Evolutionary conservation across 345 rosid genomes (phyloP), one percentile per base, ranked within the genome.

Genomic region (Dipteronia dyeriana): DNA sequence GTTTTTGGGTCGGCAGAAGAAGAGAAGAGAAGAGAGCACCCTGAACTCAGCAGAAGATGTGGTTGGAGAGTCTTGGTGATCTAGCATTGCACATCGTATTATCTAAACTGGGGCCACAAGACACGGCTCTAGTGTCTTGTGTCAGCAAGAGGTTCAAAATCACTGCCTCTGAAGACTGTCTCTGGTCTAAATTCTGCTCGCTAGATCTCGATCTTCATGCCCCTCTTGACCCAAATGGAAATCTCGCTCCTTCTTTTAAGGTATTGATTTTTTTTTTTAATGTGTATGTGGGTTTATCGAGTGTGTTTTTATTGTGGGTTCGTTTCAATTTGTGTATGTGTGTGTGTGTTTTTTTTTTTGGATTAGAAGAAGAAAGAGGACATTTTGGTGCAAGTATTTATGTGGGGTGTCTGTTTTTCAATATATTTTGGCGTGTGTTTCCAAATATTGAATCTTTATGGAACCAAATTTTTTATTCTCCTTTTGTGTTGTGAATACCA

Each of bases 141-240:
- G 90, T 94, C 25, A 90, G 81, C 86, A 86, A 81, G 77, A 78
- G 87, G 73, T 82, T 94, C 29, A 75, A 47, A 54, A 76, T 26
- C 73, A 84, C 85, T 4, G 87, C 97, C 49, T 82, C 88, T 6
- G 98, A 93, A 12, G 96, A 95, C 5, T 70, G 89, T 11, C 91
- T 95, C 70, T 95, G 99, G 99, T 86, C 90, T 9, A 75, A 75
- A 12, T 87, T 88, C 82, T 91, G 91, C 75, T 80, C 71, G n/a
- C 49, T 65, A 9, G 94, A 93, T 60, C 93, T 95, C 74, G 77
- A 82, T 23, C 90, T 95, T 74, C 80, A 88, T 45, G 64, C 91
- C 67, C 97, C 99, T 78, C 79, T 86, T 67, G 95, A 87, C 62
- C 91, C 86, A 26, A 67, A 78, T n/a, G 97, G 96, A 22, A 85